phyloP scores from a whole-genome alignment of 345 rosid genomes.

The Mallotus nudiflorus region DNA sequence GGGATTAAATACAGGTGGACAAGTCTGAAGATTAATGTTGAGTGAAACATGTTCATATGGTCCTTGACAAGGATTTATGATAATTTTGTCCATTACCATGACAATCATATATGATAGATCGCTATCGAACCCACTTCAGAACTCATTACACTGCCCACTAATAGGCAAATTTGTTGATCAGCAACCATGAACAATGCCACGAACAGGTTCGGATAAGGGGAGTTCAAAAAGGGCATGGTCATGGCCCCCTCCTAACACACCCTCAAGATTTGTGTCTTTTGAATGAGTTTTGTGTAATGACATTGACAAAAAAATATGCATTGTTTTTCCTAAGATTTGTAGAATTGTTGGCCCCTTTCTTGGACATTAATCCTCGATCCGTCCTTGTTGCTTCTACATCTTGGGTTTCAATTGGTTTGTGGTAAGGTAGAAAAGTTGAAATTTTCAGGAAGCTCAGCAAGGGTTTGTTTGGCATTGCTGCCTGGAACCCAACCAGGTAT shows the following conservation, averaged over 20 bases:
- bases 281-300: no score
- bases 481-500: no score
- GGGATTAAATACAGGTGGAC: neutral
- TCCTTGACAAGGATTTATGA: neutral
- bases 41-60: constrained; percentile 7
- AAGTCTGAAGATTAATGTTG: neutral
- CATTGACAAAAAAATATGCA: neutral
- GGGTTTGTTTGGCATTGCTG: no score
- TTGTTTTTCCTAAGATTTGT: neutral
- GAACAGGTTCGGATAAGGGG: neutral
- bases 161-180: neutral
- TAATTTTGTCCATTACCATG: neutral
- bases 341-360: neutral
- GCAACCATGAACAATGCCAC: no score
- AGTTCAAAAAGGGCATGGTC: neutral
- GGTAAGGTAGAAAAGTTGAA: no score
- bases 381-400: no score
- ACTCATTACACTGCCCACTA: neutral
- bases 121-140: neutral
- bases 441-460: no score
- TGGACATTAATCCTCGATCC: neutral
- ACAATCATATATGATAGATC: neutral
- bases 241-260: no score
- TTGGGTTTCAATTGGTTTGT: no score
- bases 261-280: no score